These are phyloP conservation scores for Tremella fuciformis DNA, from an alignment of 768 basidiomycete genomes.

Conservation along the genomic window DNA sequence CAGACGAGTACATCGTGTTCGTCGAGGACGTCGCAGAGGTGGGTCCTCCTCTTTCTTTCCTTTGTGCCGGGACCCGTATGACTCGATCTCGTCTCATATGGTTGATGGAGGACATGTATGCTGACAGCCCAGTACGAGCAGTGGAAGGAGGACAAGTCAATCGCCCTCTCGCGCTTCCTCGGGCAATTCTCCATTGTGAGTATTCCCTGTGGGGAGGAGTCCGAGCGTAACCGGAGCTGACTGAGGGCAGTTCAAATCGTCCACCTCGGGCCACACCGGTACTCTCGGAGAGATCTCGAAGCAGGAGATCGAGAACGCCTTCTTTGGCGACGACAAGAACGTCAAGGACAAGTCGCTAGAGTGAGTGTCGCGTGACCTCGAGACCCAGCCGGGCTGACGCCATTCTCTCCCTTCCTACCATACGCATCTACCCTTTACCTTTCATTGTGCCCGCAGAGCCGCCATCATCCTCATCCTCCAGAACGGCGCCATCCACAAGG, in stretches of 20 bases:
- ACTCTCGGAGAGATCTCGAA: slow-evolving; percentile 41
- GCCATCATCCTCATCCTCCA: slow-evolving; percentile 43
- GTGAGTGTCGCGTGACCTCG: slow-evolving; percentile 25
- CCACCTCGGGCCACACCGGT: slow-evolving; percentile 43
- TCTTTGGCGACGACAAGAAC: slow-evolving; percentile 45
- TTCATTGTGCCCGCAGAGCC: slow-evolving; percentile 26
- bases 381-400: neutral
- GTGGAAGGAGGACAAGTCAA: slow-evolving; percentile 45
- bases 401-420: slow-evolving; percentile 1
- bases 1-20: slow-evolving; percentile 42
- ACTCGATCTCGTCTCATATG: neutral
- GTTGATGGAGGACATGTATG: neutral
- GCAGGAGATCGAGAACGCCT: slow-evolving; percentile 44
- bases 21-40: slow-evolving; percentile 44
- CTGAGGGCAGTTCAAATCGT: neutral
- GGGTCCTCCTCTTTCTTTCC: slow-evolving; percentile 11
- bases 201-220: slow-evolving; percentile 5
- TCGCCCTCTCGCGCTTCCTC: slow-evolving; percentile 42
- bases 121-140: slow-evolving; percentile 34
- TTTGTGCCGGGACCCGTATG: neutral
- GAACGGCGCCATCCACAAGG: slow-evolving; percentile 36
- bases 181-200: slow-evolving; percentile 44
- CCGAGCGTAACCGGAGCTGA: neutral
- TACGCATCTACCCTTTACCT: slow-evolving; percentile 4
- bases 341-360: slow-evolving; percentile 45